Evolutionary conservation across 2,329 filamentous ascomycete species (phyloP), one percentile per base, ranked within the genome.

Genomic region (Beauveria australis): DNA sequence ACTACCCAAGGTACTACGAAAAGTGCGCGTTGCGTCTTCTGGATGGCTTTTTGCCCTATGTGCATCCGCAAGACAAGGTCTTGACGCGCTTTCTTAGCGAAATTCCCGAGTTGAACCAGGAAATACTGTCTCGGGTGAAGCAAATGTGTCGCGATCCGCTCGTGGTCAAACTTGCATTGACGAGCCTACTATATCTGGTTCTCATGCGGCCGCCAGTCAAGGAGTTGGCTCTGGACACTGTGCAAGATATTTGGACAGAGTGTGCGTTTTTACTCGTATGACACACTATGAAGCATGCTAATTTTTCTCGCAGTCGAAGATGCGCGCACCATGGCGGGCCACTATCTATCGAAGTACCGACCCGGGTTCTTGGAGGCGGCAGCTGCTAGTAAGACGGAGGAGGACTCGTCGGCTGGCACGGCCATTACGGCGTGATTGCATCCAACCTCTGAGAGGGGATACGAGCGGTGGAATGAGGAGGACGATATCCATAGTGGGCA

Each of bases 31-130:
- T 92, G 63, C 88, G 87, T 62, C 80, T 97, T n/a, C 80, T 99
- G 19, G 92, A 97, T 69, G 89, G 89, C 1, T 91, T 99, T 67
- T 75, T 96, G 40, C 90, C 91, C 4, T 97, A 96, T 72, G 79
- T 97, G n/a, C 92, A 97, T 70, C 84, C 88, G 2, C 89, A 91
- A 63, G 94, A 99, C 71, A 93, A 94, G 72, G 83, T 96, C 24
- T 78, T 99, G 60, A 92, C 95, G 30, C 85, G 94, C 41, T 96
- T 97, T 70, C 76, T 99, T 49, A 92, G 91, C 54, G 94, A 99
- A 73, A 87, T 99, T 40, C 94, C 94, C 0, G 87, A 89, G 47
- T 79, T 99, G 40, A 91, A 86, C 63, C 73, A 78, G 40, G 80
- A 82, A 12, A 85, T 97, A 63, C 79, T 97, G 2, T 80, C 86